Evolutionary conservation across 768 basidiomycete genomes (phyloP).

Genomic region (Rhodotorula sphaerocarpa): DNA sequence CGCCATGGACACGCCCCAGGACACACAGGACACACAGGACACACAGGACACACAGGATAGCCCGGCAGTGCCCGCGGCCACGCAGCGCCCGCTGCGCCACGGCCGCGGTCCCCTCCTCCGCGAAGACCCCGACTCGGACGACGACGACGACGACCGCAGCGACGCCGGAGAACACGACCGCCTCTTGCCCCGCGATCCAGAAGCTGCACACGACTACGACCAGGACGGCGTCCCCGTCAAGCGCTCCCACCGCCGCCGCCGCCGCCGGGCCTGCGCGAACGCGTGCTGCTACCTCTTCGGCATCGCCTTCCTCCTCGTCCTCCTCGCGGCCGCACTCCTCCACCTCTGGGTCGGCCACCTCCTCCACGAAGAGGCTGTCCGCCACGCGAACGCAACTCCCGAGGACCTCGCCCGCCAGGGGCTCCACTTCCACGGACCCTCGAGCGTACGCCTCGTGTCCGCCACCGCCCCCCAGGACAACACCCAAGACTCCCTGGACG

Average conservation of each 20-base stretch:
- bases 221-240: background rate
- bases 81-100: conserved; percentile 7
- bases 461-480: background rate
- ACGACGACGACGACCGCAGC: background rate
- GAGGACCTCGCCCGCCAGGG: conserved; percentile 25
- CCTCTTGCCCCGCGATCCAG: background rate
- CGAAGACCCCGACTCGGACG: conserved; percentile 23
- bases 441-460: conserved; percentile 9
- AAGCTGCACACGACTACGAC: background rate
- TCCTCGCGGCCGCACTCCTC: conserved; percentile 12
- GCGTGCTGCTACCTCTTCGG: conserved; percentile 13
- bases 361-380: conserved; percentile 17
- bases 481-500: no score
- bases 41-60: no score
- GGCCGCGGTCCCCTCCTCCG: conserved; percentile 19
- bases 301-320: conserved; percentile 11
- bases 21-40: no score
- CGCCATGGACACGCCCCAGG: no score
- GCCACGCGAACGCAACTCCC: background rate
- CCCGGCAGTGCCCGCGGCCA: background rate
- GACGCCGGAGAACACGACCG: background rate
- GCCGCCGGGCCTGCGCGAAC: background rate
- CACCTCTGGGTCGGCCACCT: conserved; percentile 35
- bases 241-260: background rate
- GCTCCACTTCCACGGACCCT: conserved; percentile 15